These are phyloP conservation scores for Craterostigma plantagineum DNA, from an alignment of 257 asterid species.

Conservation along the genomic window DNA sequence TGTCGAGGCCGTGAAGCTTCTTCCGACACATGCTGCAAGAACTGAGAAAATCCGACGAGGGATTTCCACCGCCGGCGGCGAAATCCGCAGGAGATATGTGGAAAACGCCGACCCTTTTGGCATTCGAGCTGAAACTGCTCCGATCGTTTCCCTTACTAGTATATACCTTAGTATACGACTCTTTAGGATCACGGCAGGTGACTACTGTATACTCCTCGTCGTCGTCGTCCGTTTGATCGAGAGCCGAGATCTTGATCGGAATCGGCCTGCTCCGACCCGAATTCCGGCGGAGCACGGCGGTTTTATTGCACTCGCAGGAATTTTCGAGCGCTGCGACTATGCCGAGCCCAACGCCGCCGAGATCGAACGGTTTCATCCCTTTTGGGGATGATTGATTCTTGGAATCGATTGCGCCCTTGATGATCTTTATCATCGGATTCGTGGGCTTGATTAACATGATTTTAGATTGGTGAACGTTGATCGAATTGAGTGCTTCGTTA, in stretches of 20 bases:
- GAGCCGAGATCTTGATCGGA: conserved; percentile 24
- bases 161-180: conserved; percentile 37
- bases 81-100: conserved; percentile 44
- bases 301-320: conserved; percentile 10
- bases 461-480: too few relatives aligned
- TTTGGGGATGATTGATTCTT: conserved; percentile 23
- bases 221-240: conserved; percentile 15
- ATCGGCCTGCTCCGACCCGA: conserved; percentile 52
- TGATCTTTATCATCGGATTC: too few relatives aligned
- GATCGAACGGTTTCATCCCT: conserved; percentile 29
- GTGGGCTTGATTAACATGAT: too few relatives aligned
- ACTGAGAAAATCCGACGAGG: conserved; percentile 54
- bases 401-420: conserved; percentile 11
- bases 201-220: conserved; percentile 10
- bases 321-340: conserved; percentile 77
- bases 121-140: conserved; percentile 16
- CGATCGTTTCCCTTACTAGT: conserved; percentile 17
- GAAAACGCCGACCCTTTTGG: conserved; percentile 25
- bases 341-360: conserved; percentile 69
- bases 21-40: conserved; percentile 53
- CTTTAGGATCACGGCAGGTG: conserved; percentile 29
- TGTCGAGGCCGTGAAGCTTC: conserved; percentile 67
- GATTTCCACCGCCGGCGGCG: conserved; percentile 14
- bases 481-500: too few relatives aligned
- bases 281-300: conserved; percentile 18